phyloP scores from a whole-genome alignment of 129 eudicot species.

The Helichrysum umbraculigerum region DNA sequence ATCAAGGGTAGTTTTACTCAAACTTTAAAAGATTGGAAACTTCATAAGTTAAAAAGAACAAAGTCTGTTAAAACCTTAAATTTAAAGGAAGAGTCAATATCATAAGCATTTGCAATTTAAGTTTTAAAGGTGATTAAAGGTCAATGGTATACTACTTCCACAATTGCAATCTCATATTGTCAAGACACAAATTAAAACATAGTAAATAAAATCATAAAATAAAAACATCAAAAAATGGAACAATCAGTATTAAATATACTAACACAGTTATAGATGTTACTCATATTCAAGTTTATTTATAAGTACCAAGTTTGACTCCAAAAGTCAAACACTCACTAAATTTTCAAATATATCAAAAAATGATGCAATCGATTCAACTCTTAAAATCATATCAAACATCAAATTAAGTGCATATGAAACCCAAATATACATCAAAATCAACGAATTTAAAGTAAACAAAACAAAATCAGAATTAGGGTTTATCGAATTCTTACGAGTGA shows the following conservation, averaged over 20 bases:
- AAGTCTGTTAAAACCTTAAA: not conserved
- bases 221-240: not conserved
- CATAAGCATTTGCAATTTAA: not conserved
- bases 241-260: not conserved
- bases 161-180: not conserved
- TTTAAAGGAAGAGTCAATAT: not conserved
- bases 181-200: not conserved
- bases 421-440: not conserved
- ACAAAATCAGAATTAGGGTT: constrained; percentile 23
- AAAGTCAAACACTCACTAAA: constrained; percentile 24
- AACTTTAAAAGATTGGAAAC: not conserved
- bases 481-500: constrained; percentile 26
- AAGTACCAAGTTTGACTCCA: constrained; percentile 14
- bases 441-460: not conserved
- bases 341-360: not conserved
- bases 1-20: not conserved
- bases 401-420: not conserved
- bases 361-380: not conserved
- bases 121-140: not conserved
- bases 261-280: not conserved
- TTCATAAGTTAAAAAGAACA: not conserved
- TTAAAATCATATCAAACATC: not conserved
- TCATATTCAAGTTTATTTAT: constrained; percentile 8
- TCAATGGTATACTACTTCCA: no score
- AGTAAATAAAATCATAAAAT: not conserved